Percentiles rank a stretch among this genome's conserved stretches.
These are phyloP conservation scores for Calonectria pseudoreteaudii DNA, from an alignment of 2,329 filamentous ascomycete species.

Conservation along the genomic window DNA sequence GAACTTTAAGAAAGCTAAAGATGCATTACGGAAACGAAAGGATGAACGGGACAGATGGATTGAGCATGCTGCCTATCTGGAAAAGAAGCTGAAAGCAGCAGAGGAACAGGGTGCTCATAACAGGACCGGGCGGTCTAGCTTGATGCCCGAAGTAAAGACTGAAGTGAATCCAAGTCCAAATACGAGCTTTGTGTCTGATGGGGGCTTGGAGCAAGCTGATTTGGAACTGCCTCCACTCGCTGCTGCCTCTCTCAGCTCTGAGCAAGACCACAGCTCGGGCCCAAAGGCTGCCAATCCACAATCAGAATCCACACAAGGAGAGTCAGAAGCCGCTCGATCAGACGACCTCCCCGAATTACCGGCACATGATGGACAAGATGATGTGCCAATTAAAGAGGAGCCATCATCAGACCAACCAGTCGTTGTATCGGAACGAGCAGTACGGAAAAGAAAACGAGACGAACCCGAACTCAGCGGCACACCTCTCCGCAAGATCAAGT, in stretches of 20 bases:
- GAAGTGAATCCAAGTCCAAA: slow-evolving; percentile 30
- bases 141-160: slow-evolving; percentile 17
- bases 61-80: slow-evolving; percentile 56
- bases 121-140: slow-evolving; percentile 24
- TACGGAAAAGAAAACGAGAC: slow-evolving; percentile 60
- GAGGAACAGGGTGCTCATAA: slow-evolving; percentile 52
- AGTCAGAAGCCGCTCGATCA: slow-evolving; percentile 36
- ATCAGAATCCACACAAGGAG: slow-evolving; percentile 46
- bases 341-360: slow-evolving; percentile 42
- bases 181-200: slow-evolving; percentile 36
- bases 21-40: slow-evolving; percentile 54
- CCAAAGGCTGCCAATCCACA: slow-evolving; percentile 22
- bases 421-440: slow-evolving; percentile 61
- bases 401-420: slow-evolving; percentile 65
- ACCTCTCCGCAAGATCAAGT: slow-evolving; percentile 54
- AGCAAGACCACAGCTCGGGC: slow-evolving; percentile 3
- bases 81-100: slow-evolving; percentile 56
- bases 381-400: slow-evolving; percentile 59
- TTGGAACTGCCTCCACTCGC: slow-evolving; percentile 43
- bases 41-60: slow-evolving; percentile 59
- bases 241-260: slow-evolving; percentile 33
- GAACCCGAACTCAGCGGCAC: slow-evolving; percentile 37
- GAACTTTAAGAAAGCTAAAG: slow-evolving; percentile 56
- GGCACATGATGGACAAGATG: slow-evolving; percentile 1
- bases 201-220: slow-evolving; percentile 42